Percentiles rank a stretch among this genome's conserved stretches.
Conservation (phyloP, 768 basidiomycete species). For the Russula earlei region DNA sequence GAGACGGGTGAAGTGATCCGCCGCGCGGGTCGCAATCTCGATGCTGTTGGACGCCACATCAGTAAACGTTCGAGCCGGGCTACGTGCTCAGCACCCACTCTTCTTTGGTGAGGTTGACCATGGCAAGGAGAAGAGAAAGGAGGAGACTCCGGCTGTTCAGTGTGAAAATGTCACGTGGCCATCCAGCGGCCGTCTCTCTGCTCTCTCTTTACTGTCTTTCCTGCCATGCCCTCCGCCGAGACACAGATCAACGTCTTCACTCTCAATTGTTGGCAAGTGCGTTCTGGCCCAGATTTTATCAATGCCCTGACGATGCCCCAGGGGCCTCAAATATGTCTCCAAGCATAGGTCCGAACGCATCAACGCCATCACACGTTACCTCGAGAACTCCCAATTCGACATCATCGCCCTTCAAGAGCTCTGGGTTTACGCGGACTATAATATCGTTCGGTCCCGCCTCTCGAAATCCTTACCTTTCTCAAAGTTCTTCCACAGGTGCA, state of each 20-base stretch:
- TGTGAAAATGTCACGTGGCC: background rate
- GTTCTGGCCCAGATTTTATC: background rate
- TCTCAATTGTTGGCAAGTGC: slow-evolving; percentile 69
- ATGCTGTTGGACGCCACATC: slow-evolving; percentile 40
- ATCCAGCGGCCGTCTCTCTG: background rate
- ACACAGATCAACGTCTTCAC: slow-evolving; percentile 50
- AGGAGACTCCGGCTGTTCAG: background rate
- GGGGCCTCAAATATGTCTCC: slow-evolving; percentile 83
- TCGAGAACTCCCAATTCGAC: slow-evolving; percentile 58
- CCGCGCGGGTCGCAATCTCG: slow-evolving; percentile 77
- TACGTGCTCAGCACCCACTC: slow-evolving; percentile 24
- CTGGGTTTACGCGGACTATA: slow-evolving; percentile 80
- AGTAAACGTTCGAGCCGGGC: background rate
- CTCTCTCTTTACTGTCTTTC: too few species aligned
- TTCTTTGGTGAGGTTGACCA: slow-evolving; percentile 29
- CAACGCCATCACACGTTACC: slow-evolving; percentile 58
- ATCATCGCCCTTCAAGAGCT: slow-evolving; percentile 81
- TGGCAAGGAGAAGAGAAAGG: slow-evolving; percentile 3
- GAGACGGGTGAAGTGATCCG: slow-evolving; percentile 72
- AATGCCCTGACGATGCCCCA: slow-evolving; percentile 24
- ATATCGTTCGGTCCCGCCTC: slow-evolving; percentile 50
- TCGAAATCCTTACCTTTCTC: slow-evolving; percentile 50
- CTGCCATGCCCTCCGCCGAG: slow-evolving; percentile 26
- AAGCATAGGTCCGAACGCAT: slow-evolving; percentile 67
- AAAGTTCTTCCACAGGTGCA: slow-evolving; percentile 74